phyloP scores from a whole-genome alignment of 1,139 yeast genomes.

The Scheffersomyces stambukii region DNA sequence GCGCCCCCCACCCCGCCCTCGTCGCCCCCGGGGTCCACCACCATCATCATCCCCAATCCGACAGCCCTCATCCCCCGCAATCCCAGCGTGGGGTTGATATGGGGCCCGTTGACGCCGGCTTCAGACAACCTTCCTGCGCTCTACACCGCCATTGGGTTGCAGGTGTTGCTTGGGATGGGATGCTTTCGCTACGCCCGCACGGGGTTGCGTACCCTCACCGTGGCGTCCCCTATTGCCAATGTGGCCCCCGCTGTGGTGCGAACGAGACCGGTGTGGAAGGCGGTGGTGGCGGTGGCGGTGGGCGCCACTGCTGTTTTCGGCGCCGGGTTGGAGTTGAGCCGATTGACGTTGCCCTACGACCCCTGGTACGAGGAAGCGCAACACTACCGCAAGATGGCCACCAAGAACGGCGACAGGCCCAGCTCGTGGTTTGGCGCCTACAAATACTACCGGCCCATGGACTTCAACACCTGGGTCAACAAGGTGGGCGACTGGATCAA shows the following conservation, averaged over 20 bases:
- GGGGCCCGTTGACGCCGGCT: constrained; percentile 67
- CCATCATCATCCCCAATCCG: constrained; percentile 21
- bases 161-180: constrained; percentile 40
- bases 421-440: constrained; percentile 61
- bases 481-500: constrained; percentile 30
- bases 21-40: constrained; percentile 11
- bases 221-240: constrained; percentile 4
- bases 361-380: constrained; percentile 65
- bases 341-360: constrained; percentile 51
- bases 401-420: constrained; percentile 37
- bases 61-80: constrained; percentile 26
- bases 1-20: constrained; percentile 9
- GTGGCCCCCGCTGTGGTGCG: constrained; percentile 3
- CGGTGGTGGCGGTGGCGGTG: constrained; percentile 15
- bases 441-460: constrained; percentile 49
- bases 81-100: constrained; percentile 56
- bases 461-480: constrained; percentile 41
- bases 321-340: constrained; percentile 45
- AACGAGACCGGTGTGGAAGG: constrained; percentile 9
- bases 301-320: constrained; percentile 28
- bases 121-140: constrained; percentile 52
- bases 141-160: constrained; percentile 43
- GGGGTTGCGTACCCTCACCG: constrained; percentile 6
- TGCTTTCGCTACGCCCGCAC: constrained; percentile 20
- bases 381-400: constrained; percentile 42